These are phyloP conservation scores for Beauveria brongniartii DNA, from an alignment of 2,329 filamentous ascomycete species.

Conservation along the genomic window DNA sequence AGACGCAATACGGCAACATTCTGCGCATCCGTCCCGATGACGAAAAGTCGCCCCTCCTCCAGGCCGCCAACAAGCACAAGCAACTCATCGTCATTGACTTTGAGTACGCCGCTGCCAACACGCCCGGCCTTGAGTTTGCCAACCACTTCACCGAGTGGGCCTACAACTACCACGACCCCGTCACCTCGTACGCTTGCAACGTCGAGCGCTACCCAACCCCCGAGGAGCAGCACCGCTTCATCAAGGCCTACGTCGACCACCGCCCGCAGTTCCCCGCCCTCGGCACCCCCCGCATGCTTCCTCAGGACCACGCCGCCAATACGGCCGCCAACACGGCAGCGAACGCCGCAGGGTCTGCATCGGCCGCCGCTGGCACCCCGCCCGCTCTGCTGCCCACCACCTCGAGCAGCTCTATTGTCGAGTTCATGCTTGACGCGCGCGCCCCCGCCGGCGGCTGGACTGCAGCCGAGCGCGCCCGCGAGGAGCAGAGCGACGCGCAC, in stretches of 20 bases:
- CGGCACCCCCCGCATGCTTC: conserved; percentile 41
- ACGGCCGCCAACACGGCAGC: conserved; percentile 18
- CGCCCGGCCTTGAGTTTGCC: conserved; percentile 81
- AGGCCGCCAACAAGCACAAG: conserved; percentile 89
- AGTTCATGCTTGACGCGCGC: conserved; percentile 78
- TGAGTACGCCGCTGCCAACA: conserved; percentile 89
- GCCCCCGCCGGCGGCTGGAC: conserved; percentile 46
- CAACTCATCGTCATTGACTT: conserved; percentile 97
- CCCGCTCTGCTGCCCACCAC: conserved; percentile 29
- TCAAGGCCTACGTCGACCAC: conserved; percentile 81
- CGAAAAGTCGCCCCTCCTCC: conserved; percentile 76
- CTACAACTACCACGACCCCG: conserved; percentile 86
- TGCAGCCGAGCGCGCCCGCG: conserved; percentile 47
- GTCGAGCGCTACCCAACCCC: conserved; percentile 62
- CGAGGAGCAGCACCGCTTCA: conserved; percentile 77
- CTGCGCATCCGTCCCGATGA: conserved; percentile 61
- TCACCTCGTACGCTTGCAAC: conserved; percentile 58
- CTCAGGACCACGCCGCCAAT: conserved; percentile 31
- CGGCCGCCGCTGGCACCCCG: not conserved
- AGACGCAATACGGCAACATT: conserved; percentile 99
- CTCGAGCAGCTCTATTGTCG: conserved; percentile 46
- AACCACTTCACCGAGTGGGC: conserved; percentile 99
- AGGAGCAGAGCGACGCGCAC: conserved; percentile 58
- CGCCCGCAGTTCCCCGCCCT: conserved; percentile 55
- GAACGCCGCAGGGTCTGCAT: conserved; percentile 14